Base-by-base conservation (phyloP, 495 filamentous ascomycete genomes). In the Hyaloscypha hepaticicola region DNA sequence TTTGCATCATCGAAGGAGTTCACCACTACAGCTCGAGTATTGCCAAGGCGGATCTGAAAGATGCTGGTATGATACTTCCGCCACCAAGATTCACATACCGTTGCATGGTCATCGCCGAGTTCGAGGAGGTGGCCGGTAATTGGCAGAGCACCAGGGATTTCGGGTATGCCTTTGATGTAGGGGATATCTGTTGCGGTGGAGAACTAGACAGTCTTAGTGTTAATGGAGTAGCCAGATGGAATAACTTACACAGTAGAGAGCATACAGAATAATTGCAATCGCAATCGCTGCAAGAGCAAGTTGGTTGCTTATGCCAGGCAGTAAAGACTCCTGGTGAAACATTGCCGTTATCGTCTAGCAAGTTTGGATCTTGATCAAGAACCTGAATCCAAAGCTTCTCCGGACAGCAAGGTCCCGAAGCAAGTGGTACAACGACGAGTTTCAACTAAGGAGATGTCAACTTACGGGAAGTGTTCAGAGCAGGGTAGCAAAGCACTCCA, bases 61-160 rank as follows among this genome's bases (percentile, higher is more conserved):
- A 83, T 78, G 19, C 82, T 78, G n/a, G 78, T 66, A 6, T 75
- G 70, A 69, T 84, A 82, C 65, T 84, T 66, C 0, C 77, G 74
- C 80, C 78, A 82, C 82, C 82, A 85, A 55, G 72, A 67, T 59
- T 84, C 81, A 31, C 79, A 84, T 1, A 80, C 74, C 0, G 72
- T 82, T 14, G 84, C 83, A 69, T 87, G 83, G 55, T 85, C 80
- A 3, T 81, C 80, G 11, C 84, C 83, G 8, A 85, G 79, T 45
- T 78, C 69, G n/a, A 82, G 73, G 0, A 87, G 76, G 71, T 66
- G 63, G 1, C 63, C 63, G 19, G 49, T 29, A 7, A 66, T 51
- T 14, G 63, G 63, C 3, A 66, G 33, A 6, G 63, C 63, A 16
- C 49, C 48, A 0, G 63, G 63, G 33, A 66, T 66, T 29, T 66